These are phyloP conservation scores for Hyphopichia buzzinii DNA, from an alignment of 1,139 yeast species.

Conservation along the genomic window DNA sequence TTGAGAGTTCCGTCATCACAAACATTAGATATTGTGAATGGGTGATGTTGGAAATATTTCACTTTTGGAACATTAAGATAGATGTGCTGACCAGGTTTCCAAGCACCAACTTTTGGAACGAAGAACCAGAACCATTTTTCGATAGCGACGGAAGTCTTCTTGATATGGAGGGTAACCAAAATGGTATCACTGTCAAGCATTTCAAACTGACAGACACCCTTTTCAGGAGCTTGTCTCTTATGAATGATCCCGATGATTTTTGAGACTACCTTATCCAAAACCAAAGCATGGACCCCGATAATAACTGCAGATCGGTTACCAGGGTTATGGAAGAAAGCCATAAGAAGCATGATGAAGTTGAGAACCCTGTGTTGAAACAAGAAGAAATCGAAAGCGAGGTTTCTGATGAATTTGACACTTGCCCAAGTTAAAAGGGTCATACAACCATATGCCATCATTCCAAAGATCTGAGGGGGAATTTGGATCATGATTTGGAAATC, in stretches of 20 bases:
- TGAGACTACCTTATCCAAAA: conserved; percentile 39
- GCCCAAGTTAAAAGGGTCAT: conserved; percentile 38
- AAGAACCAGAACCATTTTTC: conserved; percentile 28
- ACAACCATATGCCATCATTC: conserved; percentile 43
- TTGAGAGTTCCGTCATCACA: conserved; percentile 37
- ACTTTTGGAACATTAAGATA: conserved; percentile 39
- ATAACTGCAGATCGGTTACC: conserved; percentile 34
- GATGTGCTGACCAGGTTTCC: conserved; percentile 52
- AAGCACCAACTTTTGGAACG: conserved; percentile 38
- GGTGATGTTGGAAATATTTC: conserved; percentile 41
- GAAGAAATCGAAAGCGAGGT: conserved; percentile 43
- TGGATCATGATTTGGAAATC: conserved; percentile 38
- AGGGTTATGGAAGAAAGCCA: conserved; percentile 43
- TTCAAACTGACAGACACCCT: conserved; percentile 38
- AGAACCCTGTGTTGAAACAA: conserved; percentile 43
- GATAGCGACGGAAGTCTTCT: conserved; percentile 14
- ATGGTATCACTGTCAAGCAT: conserved; percentile 42
- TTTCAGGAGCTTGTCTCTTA: conserved; percentile 35
- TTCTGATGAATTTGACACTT: conserved; percentile 36
- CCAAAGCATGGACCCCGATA: conserved; percentile 45
- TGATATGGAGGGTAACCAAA: conserved; percentile 36
- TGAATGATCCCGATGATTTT: conserved; percentile 32
- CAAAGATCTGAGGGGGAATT: conserved; percentile 53
- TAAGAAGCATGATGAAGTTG: conserved; percentile 42
- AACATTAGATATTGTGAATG: conserved; percentile 45